phyloP scores from a whole-genome alignment of 805 yeast species.

The Yueomyces sp. region DNA sequence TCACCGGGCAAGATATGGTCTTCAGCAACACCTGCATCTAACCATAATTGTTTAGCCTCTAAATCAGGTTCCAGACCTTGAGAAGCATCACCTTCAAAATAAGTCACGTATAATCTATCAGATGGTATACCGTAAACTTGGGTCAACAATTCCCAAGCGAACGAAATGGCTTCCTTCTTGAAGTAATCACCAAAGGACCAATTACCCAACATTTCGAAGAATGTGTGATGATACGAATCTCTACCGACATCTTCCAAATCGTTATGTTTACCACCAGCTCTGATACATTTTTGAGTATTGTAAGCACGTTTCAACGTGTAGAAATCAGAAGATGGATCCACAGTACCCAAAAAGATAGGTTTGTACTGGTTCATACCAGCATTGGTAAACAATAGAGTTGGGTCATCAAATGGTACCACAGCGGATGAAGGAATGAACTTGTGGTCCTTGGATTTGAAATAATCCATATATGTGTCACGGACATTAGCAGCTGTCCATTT shows the following conservation, averaged over 20 bases:
- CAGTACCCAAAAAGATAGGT: conserved; percentile 94
- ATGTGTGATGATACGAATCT: conserved; percentile 96
- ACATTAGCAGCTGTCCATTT: conserved; percentile 42
- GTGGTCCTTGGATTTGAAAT: conserved; percentile 56
- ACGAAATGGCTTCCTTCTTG: conserved; percentile 81
- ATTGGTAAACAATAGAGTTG: conserved; percentile 89
- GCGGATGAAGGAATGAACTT: conserved; percentile 85
- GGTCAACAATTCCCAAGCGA: conserved; percentile 87
- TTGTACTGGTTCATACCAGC: conserved; percentile 99
- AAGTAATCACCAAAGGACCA: conserved; percentile 99
- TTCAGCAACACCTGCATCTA: conserved; percentile 74
- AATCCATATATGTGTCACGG: conserved; percentile 77
- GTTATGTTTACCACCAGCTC: conserved; percentile 99
- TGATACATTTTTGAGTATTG: conserved; percentile 94
- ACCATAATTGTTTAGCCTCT: conserved; percentile 86
- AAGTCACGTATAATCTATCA: conserved; percentile 83
- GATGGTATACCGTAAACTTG: conserved; percentile 65
- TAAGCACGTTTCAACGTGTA: conserved; percentile 75
- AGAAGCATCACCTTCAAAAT: conserved; percentile 84
- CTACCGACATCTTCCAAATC: conserved; percentile 98
- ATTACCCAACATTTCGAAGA: conserved; percentile 98
- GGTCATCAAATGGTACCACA: conserved; percentile 95
- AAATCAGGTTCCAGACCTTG: conserved; percentile 83
- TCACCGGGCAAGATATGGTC: conserved; percentile 89
- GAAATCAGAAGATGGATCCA: conserved; percentile 85